Evolutionary conservation across 2,329 filamentous ascomycete species (phyloP).

Genomic region (Canariomyces notabilis): DNA sequence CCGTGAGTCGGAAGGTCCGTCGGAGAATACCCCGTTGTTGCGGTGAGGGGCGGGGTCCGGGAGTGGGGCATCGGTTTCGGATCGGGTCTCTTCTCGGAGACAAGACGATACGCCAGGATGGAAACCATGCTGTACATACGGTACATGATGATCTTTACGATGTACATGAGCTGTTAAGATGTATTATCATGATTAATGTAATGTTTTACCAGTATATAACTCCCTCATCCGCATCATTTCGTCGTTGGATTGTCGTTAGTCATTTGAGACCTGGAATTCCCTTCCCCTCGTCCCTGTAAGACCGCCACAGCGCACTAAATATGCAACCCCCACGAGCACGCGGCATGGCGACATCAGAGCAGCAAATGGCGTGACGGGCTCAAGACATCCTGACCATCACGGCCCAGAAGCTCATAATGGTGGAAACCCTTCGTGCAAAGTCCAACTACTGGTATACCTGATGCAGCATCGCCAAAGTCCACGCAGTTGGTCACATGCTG

Average conservation of each 20-base stretch:
- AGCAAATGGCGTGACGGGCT: constrained; percentile 13
- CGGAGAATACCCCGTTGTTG: constrained; percentile 30
- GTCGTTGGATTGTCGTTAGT: background rate
- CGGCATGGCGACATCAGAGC: constrained; percentile 20
- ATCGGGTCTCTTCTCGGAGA: too few relatives aligned
- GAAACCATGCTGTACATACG: background rate
- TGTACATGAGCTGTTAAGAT: background rate
- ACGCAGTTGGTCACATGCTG: background rate
- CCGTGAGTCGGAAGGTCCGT: constrained; percentile 10
- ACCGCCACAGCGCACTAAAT: constrained; percentile 8
- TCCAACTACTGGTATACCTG: too few relatives aligned
- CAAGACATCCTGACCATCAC: background rate
- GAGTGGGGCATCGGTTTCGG: too few relatives aligned
- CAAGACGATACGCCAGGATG: background rate
- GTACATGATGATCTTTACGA: background rate
- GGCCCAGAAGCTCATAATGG: background rate
- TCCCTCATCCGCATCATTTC: background rate
- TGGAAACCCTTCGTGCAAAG: background rate
- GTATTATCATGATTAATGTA: background rate
- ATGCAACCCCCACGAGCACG: constrained; percentile 18
- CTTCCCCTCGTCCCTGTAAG: too few relatives aligned
- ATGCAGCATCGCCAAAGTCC: background rate
- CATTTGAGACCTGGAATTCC: background rate
- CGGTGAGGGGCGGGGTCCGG: constrained; percentile 11
- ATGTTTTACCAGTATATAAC: background rate